Evolutionary conservation across 108 stramenopile genomes (phyloP), one percentile per base, ranked within the genome.

Genomic region (Pseudonitzschia multiseries): DNA sequence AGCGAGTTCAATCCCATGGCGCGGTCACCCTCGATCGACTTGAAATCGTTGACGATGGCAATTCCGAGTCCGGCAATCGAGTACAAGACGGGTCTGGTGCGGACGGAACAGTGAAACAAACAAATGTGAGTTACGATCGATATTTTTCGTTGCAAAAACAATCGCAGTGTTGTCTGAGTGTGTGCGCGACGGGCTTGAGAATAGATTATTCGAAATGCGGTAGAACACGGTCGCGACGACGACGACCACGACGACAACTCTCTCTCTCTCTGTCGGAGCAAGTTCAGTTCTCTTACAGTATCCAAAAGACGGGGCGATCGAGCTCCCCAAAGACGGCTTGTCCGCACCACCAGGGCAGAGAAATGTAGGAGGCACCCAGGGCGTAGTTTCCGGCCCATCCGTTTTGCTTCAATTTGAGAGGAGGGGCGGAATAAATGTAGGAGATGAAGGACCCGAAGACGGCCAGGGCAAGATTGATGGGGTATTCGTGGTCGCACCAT

Each of bases 261-360:
- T n/a, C n/a, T n/a, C n/a, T n/a, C n/a, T n/a, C n/a, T n/a, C n/a
- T n/a, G n/a, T n/a, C n/a, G n/a, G n/a, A n/a, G n/a, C 4, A 36
- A 62, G 17, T 46, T 46, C 10, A 65, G 51, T n/a, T 26, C 44
- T 32, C 91, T 87, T 81, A 92, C 87, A 94, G 85, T 78, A 94
- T 87, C 81, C 88, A 91, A 71, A 87, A 92, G 51, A 92, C 91
- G n/a, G 91, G 93, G n/a, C 83, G 80, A 72, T 93, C 90, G 57
- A 95, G 79, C 40, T 82, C 60, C 32, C 94, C 93, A 79, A 95
- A 97, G 33, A 95, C 91, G n/a, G 93, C 94, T 81, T 97, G 97
- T 52, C 97, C 97, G 81, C 97, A 98, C 96, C 96, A 97, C 97
- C 97, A 98, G 15, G 97, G 97, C 75, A 98, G 81, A 46, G 95